A percentile compares a stretch with the other conserved stretches of the same genome.
These are phyloP conservation scores for Botrytis medusae DNA, from an alignment of 2,329 filamentous ascomycete species.

Conservation along the genomic window DNA sequence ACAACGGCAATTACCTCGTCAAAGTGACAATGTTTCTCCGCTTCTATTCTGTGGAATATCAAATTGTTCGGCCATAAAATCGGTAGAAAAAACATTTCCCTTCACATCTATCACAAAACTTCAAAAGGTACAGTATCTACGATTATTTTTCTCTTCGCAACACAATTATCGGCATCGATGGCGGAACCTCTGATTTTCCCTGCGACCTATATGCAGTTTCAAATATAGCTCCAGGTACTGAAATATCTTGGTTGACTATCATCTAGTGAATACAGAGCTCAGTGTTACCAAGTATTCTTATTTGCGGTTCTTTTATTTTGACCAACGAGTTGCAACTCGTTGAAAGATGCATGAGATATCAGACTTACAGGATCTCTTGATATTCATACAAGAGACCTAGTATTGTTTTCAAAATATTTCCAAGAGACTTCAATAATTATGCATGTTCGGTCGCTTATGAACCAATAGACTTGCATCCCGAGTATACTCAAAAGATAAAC, in stretches of 20 bases:
- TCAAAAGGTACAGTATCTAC: background rate
- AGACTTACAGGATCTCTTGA: background rate
- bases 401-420: background rate
- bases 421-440: background rate
- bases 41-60: background rate
- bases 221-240: background rate
- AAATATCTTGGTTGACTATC: background rate
- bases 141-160: no score
- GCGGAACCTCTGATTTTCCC: background rate
- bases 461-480: no score
- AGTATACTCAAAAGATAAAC: background rate
- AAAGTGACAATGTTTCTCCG: background rate
- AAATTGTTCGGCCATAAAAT: background rate
- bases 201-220: background rate
- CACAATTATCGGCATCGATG: background rate
- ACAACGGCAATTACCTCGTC: background rate
- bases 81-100: background rate
- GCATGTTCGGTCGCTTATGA: background rate
- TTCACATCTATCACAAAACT: background rate
- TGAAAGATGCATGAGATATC: background rate
- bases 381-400: background rate
- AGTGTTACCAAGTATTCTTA: background rate
- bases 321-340: background rate
- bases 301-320: background rate
- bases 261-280: background rate